Conservation (phyloP, 2,329 filamentous ascomycete genomes). For the Aspergillus tamarii region DNA sequence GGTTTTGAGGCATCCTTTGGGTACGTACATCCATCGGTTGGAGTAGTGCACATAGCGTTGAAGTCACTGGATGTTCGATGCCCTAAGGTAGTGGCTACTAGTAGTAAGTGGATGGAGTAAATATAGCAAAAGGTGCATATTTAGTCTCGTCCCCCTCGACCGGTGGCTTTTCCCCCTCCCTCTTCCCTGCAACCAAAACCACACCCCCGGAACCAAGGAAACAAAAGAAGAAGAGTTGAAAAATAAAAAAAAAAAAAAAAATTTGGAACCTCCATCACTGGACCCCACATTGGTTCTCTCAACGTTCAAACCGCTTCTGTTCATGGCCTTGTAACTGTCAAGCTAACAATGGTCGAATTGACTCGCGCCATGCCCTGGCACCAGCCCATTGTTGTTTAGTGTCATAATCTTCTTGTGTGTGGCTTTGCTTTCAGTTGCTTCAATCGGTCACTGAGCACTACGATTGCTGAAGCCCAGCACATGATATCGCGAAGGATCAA, state of each 20-base stretch:
- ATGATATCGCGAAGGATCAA: not conserved
- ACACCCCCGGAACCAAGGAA: slow-evolving; percentile 27
- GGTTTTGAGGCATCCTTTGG: not conserved
- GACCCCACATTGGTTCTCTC: slow-evolving; percentile 12
- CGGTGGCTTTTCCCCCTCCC: slow-evolving; percentile 10
- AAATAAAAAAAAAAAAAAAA: slow-evolving; percentile 2
- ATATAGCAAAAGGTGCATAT: slow-evolving; percentile 30
- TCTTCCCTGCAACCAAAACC: slow-evolving; percentile 38
- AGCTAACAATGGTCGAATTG: slow-evolving; percentile 18
- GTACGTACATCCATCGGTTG: not conserved
- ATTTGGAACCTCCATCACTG: slow-evolving; percentile 11
- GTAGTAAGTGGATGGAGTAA: slow-evolving; percentile 26
- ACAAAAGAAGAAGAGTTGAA: not conserved
- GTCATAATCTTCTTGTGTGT: not conserved
- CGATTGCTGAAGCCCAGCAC: not conserved
- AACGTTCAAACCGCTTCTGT: slow-evolving; percentile 2
- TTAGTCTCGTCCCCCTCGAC: slow-evolving; percentile 15
- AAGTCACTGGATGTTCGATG: slow-evolving; percentile 1
- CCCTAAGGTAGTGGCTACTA: slow-evolving; percentile 3
- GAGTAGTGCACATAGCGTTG: not conserved
- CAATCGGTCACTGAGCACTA: not conserved
- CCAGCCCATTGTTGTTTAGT: not conserved
- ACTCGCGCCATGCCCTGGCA: slow-evolving; percentile 1
- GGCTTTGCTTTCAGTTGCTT: not conserved
- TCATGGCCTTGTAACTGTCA: slow-evolving; percentile 2